Percentiles rank a stretch among this genome's conserved stretches.
Conservation (phyloP, 2,329 filamentous ascomycete genomes). For the Fusarium sp. region DNA sequence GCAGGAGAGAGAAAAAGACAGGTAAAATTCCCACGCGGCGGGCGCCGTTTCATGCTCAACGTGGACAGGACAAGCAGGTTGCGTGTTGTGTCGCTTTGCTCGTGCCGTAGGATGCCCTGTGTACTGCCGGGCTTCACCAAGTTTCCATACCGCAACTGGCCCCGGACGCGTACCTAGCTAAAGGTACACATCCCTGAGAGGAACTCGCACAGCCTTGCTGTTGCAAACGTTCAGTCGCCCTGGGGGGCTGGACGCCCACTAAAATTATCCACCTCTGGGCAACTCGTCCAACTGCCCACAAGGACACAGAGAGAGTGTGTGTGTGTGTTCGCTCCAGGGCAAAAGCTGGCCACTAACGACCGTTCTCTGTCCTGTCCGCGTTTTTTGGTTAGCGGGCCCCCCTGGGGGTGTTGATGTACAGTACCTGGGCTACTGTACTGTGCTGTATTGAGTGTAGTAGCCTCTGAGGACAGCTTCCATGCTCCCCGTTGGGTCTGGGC, state of each 20-base stretch:
- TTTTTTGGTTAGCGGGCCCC: constrained; percentile 20
- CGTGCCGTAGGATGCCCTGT: constrained; percentile 2
- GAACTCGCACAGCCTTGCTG: constrained; percentile 27
- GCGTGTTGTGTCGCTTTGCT: background rate
- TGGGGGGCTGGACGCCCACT: constrained; percentile 3
- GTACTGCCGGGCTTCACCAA: background rate
- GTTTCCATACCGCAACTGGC: constrained; percentile 9
- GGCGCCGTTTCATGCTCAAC: background rate
- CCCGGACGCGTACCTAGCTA: constrained; percentile 6
- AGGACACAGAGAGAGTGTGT: background rate
- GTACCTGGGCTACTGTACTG: background rate
- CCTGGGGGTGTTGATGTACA: background rate
- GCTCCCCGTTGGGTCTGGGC: constrained; percentile 2
- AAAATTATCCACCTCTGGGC: constrained; percentile 8
- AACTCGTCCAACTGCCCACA: background rate
- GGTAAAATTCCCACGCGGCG: background rate
- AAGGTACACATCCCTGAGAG: constrained; percentile 30
- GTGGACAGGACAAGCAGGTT: background rate
- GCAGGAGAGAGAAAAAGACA: background rate
- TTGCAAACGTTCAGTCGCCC: background rate
- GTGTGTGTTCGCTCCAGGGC: background rate
- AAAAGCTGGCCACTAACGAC: constrained; percentile 9
- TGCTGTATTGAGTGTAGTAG: background rate
- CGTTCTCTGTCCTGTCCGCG: constrained; percentile 8
- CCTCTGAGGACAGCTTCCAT: constrained; percentile 13